Evolutionary conservation across 441 rosid species (phyloP).

Genomic region (Erysimum cheiri): DNA sequence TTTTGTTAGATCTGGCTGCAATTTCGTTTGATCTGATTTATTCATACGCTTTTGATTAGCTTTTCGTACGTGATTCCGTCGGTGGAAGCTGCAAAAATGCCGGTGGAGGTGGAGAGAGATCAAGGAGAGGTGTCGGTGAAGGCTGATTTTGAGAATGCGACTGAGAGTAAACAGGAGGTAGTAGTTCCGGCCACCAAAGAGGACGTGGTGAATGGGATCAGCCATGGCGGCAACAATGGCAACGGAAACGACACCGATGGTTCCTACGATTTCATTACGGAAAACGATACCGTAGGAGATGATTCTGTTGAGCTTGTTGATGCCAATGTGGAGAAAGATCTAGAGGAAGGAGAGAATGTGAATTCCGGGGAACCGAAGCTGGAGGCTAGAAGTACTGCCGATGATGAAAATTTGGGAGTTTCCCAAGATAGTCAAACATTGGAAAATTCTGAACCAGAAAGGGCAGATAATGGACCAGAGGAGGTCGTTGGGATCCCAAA

Average conservation of each 20-base stretch:
- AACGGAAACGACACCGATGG: conserved; percentile 46
- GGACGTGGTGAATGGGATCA: conserved; percentile 45
- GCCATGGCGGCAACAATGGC: conserved; percentile 38
- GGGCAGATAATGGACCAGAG: conserved; percentile 21
- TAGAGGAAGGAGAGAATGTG: conserved; percentile 20
- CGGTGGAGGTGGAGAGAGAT: conserved; percentile 53
- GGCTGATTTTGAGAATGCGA: conserved; percentile 40
- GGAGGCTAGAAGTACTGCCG: conserved; percentile 20
- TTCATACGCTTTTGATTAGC: conserved; percentile 20
- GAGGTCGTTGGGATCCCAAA: conserved; percentile 37
- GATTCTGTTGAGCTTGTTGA: conserved; percentile 40
- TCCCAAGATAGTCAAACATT: conserved; percentile 35
- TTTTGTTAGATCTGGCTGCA: conserved; percentile 38
- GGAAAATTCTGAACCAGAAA: conserved; percentile 21
- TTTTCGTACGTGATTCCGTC: conserved; percentile 28
- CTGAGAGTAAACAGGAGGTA: conserved; percentile 31
- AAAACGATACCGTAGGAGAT: conserved; percentile 43
- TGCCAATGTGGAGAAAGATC: conserved; percentile 33
- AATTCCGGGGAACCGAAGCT: conserved; percentile 20
- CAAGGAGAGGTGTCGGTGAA: conserved; percentile 43
- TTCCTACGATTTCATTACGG: conserved; percentile 49
- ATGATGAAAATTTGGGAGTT: conserved; percentile 41
- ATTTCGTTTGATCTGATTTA: conserved; percentile 39
- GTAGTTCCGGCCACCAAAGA: conserved; percentile 30
- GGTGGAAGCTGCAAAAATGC: conserved; percentile 50